Evolutionary conservation across 495 filamentous ascomycete species (phyloP).

Genomic region (Neurospora sp.): DNA sequence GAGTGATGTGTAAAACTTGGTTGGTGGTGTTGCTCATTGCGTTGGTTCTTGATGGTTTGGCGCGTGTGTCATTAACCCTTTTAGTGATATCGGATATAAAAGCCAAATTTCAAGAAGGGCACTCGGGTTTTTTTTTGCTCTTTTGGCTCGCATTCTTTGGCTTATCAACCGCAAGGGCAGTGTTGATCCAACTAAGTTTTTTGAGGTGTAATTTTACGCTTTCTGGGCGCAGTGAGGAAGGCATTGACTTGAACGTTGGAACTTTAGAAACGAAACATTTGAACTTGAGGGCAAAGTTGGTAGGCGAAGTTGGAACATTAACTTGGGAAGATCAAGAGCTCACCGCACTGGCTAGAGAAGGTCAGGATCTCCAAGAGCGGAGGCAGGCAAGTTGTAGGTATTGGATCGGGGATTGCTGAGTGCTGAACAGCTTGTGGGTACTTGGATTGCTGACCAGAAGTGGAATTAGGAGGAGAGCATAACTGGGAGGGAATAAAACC

Average conservation of each 20-base stretch:
- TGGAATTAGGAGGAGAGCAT: too few relatives aligned
- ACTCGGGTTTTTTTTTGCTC: not conserved
- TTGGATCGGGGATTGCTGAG: too few relatives aligned
- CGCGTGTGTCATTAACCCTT: not conserved
- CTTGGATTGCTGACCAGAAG: too few relatives aligned
- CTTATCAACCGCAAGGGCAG: not conserved
- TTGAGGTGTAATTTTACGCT: fast-evolving
- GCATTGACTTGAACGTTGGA: not conserved
- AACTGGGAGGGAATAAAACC: too few relatives aligned
- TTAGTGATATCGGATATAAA: not conserved
- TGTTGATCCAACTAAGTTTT: not conserved
- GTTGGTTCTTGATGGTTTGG: not conserved
- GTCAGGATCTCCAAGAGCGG: too few relatives aligned
- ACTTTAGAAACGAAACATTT: not conserved
- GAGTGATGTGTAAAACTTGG: not conserved
- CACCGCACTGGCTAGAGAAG: too few relatives aligned
- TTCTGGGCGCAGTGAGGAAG: not conserved
- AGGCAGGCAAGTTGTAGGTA: too few relatives aligned
- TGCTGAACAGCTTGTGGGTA: too few relatives aligned
- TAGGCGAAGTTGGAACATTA: too few relatives aligned
- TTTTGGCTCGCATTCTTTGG: not conserved
- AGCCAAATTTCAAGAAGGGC: not conserved
- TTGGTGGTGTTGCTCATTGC: not conserved
- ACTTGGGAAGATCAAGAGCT: too few relatives aligned
- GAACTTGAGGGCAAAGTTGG: too few relatives aligned